phyloP scores from a whole-genome alignment of 75 land plant species.

The Pinus albicaulis region DNA sequence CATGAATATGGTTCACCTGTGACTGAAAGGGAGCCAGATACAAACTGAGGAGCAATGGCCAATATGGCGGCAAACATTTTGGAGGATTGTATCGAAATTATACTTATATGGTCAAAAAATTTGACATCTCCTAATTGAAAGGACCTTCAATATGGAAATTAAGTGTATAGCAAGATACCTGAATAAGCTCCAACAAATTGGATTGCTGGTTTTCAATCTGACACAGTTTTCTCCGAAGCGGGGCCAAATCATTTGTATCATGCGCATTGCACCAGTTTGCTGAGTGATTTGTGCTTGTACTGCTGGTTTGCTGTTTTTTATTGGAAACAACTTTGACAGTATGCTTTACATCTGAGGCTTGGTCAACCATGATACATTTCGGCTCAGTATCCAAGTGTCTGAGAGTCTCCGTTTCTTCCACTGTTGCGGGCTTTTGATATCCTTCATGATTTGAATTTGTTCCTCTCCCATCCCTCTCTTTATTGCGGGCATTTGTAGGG shows the following conservation, averaged over 20 bases:
- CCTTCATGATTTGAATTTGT: background rate
- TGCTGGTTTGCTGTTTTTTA: background rate
- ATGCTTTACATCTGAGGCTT: background rate
- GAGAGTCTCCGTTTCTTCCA: background rate
- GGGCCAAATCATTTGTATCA: conserved; percentile 35
- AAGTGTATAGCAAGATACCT: conserved; percentile 35
- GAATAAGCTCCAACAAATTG: conserved; percentile 52
- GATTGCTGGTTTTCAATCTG: conserved; percentile 79
- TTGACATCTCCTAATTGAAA: background rate
- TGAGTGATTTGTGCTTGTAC: background rate
- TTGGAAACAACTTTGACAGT: background rate
- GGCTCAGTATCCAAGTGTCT: conserved; percentile 3
- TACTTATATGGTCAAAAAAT: background rate
- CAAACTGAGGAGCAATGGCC: background rate
- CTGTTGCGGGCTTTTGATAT: background rate
- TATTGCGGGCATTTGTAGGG: background rate
- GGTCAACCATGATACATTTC: conserved; percentile 4
- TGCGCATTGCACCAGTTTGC: conserved; percentile 6
- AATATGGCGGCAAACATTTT: background rate
- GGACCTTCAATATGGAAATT: background rate
- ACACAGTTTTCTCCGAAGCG: conserved; percentile 47
- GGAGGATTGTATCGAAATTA: background rate
- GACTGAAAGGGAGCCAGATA: background rate
- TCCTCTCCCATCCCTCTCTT: conserved; percentile 4
- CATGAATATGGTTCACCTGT: background rate